Conservation (phyloP, 2,329 filamentous ascomycete species). For the Pseudofabraea citricarpa region DNA sequence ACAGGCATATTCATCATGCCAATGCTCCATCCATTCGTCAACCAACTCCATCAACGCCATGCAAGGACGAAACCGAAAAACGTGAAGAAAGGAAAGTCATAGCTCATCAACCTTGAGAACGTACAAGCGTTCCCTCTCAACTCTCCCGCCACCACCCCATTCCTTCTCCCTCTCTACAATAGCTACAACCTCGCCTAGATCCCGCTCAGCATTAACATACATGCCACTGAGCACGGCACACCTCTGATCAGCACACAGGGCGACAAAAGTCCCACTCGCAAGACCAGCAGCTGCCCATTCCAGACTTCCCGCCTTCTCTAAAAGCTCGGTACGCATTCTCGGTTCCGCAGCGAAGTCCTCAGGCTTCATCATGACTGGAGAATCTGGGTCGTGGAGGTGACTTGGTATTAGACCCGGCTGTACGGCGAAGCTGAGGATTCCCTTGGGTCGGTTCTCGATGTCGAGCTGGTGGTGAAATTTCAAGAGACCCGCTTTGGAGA, state of each 20-base stretch:
- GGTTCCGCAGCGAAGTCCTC: conserved; percentile 11
- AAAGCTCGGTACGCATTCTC: conserved; percentile 1
- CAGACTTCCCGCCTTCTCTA: conserved; percentile 2
- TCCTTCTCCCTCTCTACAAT: conserved; percentile 11
- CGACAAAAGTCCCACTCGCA: conserved; percentile 15
- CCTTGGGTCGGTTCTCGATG: conserved; percentile 14
- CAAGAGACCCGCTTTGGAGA: conserved; percentile 11
- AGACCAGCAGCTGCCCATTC: conserved; percentile 14
- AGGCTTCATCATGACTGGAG: background rate
- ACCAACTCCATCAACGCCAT: background rate
- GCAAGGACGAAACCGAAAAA: background rate
- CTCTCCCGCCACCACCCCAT: background rate
- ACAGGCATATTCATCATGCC: no score
- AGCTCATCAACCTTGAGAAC: conserved; percentile 18
- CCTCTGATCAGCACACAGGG: conserved; percentile 15
- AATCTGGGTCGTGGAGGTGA: conserved; percentile 11
- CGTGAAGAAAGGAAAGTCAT: conserved; percentile 1
- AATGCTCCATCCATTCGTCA: background rate
- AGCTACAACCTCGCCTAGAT: conserved; percentile 25
- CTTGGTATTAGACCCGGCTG: conserved; percentile 15
- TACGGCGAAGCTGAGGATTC: conserved; percentile 14
- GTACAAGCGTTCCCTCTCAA: conserved; percentile 14
- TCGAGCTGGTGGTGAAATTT: conserved; percentile 19
- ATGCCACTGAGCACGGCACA: conserved; percentile 13
- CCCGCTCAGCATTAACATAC: conserved; percentile 16